Evolutionary conservation across 768 basidiomycete genomes (phyloP).

Genomic region (Lyophyllum decastes): DNA sequence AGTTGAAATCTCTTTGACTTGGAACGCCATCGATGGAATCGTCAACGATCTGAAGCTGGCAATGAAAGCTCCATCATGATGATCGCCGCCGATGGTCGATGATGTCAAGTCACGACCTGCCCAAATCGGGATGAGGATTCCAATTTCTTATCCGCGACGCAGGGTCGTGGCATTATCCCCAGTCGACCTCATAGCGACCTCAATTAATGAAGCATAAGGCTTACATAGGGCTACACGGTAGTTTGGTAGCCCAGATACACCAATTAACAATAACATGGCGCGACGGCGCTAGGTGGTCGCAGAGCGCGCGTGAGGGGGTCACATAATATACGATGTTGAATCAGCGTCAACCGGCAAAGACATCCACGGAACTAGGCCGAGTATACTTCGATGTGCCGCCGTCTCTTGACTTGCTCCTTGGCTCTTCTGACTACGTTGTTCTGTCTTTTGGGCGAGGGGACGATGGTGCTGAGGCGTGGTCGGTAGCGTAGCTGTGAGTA

Average conservation of each 20-base stretch:
- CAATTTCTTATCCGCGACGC: no score
- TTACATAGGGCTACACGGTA: neutral
- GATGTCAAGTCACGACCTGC: conserved; percentile 13
- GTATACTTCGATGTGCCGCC: neutral
- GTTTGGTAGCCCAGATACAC: no score
- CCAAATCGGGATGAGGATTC: neutral
- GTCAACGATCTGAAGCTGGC: neutral
- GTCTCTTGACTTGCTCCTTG: neutral
- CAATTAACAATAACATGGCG: no score
- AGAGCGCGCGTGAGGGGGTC: no score
- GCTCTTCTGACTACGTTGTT: neutral
- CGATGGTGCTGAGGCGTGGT: neutral
- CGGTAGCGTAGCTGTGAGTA: neutral
- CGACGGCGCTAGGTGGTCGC: no score
- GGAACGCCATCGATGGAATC: conserved; percentile 39
- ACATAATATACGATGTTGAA: no score
- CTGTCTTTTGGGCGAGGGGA: neutral
- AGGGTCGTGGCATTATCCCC: neutral
- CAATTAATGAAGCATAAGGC: no score
- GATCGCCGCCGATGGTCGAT: conserved; percentile 10
- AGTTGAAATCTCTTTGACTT: conserved; percentile 70
- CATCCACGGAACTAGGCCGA: neutral
- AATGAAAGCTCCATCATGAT: neutral
- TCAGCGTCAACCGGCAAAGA: neutral
- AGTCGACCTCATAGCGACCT: neutral